Percentiles rank a stretch among this genome's conserved stretches.
Evolutionary conservation across 257 asterid species (phyloP).

Genomic region (Rehmannia glutinosa): DNA sequence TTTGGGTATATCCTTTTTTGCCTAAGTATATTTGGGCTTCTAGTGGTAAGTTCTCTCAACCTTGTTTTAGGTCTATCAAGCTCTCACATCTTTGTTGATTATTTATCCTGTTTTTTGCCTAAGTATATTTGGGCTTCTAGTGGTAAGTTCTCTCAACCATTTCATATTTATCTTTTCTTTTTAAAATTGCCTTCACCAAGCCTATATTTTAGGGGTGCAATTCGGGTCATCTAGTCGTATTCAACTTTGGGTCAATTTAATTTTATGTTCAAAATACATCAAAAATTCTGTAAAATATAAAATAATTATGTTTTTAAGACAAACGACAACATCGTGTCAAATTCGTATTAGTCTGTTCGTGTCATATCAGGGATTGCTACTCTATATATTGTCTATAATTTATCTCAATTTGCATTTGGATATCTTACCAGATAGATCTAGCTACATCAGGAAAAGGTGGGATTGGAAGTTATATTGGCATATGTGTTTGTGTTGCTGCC

Average conservation of each 20-base stretch:
- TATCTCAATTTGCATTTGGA: neutral
- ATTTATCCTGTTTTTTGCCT: slow-evolving; percentile 39
- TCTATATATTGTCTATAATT: too few species aligned
- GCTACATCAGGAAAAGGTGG: slow-evolving; percentile 73
- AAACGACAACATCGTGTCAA: too few species aligned
- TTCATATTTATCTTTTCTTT: neutral
- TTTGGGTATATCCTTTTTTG: slow-evolving; percentile 61
- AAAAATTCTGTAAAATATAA: too few species aligned
- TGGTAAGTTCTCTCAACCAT: slow-evolving; percentile 51
- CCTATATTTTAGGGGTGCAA: too few species aligned
- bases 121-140: slow-evolving; percentile 53
- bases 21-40: slow-evolving; percentile 53
- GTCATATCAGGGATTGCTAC: too few species aligned
- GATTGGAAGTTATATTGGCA: slow-evolving; percentile 44
- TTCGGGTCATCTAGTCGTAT: too few species aligned
- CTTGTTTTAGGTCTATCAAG: too few species aligned
- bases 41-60: slow-evolving; percentile 56
- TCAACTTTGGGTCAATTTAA: too few species aligned
- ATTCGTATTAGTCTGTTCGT: too few species aligned
- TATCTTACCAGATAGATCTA: slow-evolving; percentile 51
- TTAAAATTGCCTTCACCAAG: too few species aligned
- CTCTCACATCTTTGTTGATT: neutral
- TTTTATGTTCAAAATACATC: too few species aligned
- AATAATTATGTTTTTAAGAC: too few species aligned
- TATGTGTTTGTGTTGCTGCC: slow-evolving; percentile 60